phyloP scores from a whole-genome alignment of 2,329 filamentous ascomycete species.

The Fusarium sp. region DNA sequence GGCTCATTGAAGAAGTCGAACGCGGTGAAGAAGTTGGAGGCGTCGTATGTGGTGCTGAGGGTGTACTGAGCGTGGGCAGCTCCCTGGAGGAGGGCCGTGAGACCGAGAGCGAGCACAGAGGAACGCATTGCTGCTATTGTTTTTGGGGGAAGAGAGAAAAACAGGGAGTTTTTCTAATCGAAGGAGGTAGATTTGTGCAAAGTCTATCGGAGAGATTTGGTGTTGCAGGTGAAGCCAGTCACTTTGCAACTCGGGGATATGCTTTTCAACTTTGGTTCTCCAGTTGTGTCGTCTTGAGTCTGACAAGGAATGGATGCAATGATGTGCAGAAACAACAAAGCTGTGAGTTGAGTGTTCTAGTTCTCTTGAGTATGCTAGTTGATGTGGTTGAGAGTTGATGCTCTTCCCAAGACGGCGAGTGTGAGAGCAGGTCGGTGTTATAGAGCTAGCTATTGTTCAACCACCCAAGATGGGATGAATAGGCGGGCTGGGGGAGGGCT shows the following conservation, averaged over 20 bases:
- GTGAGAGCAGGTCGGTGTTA: constrained; percentile 3
- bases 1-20: constrained; percentile 70
- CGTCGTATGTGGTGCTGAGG: constrained; percentile 65
- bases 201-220: constrained; percentile 10
- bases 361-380: background rate
- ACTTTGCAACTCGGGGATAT: constrained; percentile 14
- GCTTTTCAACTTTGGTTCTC: constrained; percentile 16
- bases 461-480: constrained; percentile 28
- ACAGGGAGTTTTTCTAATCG: background rate
- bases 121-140: constrained; percentile 44
- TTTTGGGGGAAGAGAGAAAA: constrained; percentile 8
- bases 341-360: constrained; percentile 12
- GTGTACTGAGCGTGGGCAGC: constrained; percentile 57
- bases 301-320: constrained; percentile 17
- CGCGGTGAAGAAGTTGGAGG: constrained; percentile 69
- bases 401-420: background rate
- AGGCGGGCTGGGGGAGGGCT: constrained; percentile 2
- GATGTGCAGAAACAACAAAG: background rate
- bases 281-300: constrained; percentile 16
- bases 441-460: constrained; percentile 32
- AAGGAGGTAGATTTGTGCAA: background rate
- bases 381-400: background rate
- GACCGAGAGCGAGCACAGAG: constrained; percentile 46
- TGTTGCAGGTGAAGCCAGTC: constrained; percentile 30
- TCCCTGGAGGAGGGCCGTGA: constrained; percentile 51